These are phyloP conservation scores for Gardenia jasminoides DNA, from an alignment of 257 asterid species.

Conservation along the genomic window DNA sequence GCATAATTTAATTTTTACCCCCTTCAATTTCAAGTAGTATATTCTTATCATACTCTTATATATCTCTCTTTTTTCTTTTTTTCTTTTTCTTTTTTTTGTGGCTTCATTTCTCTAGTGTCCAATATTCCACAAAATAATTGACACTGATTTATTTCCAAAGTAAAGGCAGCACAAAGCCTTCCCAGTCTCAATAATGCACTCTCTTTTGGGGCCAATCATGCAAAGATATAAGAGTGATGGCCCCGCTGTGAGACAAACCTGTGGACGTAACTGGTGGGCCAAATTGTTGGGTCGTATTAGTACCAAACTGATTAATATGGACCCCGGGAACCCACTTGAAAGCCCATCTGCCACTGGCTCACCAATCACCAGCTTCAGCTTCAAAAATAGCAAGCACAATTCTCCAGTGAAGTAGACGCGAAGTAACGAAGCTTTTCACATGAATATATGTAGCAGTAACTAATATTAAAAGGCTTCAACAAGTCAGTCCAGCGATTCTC, in stretches of 20 bases:
- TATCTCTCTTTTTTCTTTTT: too few species aligned
- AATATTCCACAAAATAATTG: too few species aligned
- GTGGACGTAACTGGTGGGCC: conserved; percentile 5
- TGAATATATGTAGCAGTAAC: background rate
- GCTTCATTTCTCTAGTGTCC: too few species aligned
- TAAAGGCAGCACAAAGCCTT: too few species aligned
- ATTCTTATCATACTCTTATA: too few species aligned
- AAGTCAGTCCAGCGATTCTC: conserved; percentile 13
- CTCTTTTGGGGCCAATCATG: background rate
- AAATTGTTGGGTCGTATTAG: background rate
- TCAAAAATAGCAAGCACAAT: conserved; percentile 30
- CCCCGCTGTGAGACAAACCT: too few species aligned
- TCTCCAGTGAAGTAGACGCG: conserved; percentile 71
- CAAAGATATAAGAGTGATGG: background rate
- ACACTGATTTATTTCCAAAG: too few species aligned
- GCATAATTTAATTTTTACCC: background rate
- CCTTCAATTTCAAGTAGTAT: too few species aligned
- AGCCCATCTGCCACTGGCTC: conserved; percentile 12
- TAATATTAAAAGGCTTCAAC: background rate
- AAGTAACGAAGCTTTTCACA: conserved; percentile 73
- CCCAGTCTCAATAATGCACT: too few species aligned
- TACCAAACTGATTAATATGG: conserved; percentile 2
- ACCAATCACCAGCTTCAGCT: conserved; percentile 22
- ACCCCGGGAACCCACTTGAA: background rate
- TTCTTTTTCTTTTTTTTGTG: too few species aligned